Percentiles rank a stretch among this genome's conserved stretches.
These are phyloP conservation scores for Raffaelea albimanens DNA, from an alignment of 2,329 filamentous ascomycete genomes.

Conservation along the genomic window DNA sequence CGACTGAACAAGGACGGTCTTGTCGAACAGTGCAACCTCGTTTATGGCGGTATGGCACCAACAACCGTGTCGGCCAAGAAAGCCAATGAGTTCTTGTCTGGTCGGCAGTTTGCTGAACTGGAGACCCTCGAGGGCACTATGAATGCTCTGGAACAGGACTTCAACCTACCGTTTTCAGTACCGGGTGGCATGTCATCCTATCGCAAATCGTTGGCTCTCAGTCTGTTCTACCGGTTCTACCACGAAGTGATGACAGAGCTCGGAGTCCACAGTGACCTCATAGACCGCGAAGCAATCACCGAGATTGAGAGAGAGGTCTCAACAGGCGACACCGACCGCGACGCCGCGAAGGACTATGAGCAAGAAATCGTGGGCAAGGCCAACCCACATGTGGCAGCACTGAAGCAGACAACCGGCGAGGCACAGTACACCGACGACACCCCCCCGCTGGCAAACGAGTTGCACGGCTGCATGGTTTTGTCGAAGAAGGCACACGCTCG, in stretches of 20 bases:
- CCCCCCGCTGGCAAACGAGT: slow-evolving; percentile 73
- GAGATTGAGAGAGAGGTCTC: slow-evolving; percentile 86
- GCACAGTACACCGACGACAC: slow-evolving; percentile 97
- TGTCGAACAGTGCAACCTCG: slow-evolving; percentile 67
- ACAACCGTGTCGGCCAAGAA: slow-evolving; percentile 81
- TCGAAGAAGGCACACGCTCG: slow-evolving; percentile 85
- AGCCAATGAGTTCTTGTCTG: slow-evolving; percentile 63
- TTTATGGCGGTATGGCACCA: slow-evolving; percentile 93
- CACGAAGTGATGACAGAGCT: slow-evolving; percentile 70
- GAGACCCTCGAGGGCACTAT: slow-evolving; percentile 83
- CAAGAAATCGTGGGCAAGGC: slow-evolving; percentile 77
- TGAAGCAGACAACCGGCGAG: slow-evolving; percentile 90
- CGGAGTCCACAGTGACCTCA: slow-evolving; percentile 19
- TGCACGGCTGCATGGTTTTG: slow-evolving; percentile 79
- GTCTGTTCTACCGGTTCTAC: slow-evolving; percentile 97
- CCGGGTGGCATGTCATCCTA: slow-evolving; percentile 98
- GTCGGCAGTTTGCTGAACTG: slow-evolving; percentile 70
- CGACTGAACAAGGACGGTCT: slow-evolving; percentile 55
- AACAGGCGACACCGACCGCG: slow-evolving; percentile 66
- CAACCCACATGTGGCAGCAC: slow-evolving; percentile 77
- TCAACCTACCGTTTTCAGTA: slow-evolving; percentile 80
- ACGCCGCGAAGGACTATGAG: slow-evolving; percentile 66
- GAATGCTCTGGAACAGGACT: slow-evolving; percentile 81
- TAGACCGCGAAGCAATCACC: slow-evolving; percentile 65
- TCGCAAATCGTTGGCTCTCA: slow-evolving; percentile 76